Evolutionary conservation across 768 basidiomycete species (phyloP).

Genomic region (Boletus pseudopeckii): DNA sequence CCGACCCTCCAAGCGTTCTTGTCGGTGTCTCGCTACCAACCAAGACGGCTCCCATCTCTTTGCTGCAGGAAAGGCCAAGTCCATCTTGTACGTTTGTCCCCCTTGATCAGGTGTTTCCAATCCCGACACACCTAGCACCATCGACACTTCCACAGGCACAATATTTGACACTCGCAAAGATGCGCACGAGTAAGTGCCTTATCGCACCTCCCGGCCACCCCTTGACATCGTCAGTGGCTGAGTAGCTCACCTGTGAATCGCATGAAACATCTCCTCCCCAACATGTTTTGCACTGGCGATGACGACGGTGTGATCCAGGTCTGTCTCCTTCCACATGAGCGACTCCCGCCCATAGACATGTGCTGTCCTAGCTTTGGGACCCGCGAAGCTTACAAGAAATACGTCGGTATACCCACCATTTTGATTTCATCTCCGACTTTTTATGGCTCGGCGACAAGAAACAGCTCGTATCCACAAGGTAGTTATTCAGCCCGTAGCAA

Average conservation of each 20-base stretch:
- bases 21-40: conserved; percentile 67
- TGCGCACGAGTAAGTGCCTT: conserved; percentile 63
- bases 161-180: conserved; percentile 45
- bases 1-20: conserved; percentile 79
- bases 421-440: conserved; percentile 93
- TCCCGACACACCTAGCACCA: conserved; percentile 42
- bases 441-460: conserved; percentile 80
- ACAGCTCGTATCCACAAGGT: conserved; percentile 88
- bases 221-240: conserved; percentile 35
- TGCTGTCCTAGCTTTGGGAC: conserved; percentile 75
- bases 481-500: conserved; percentile 3
- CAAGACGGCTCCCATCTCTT: conserved; percentile 68
- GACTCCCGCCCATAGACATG: neutral
- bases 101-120: neutral
- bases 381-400: conserved; percentile 63
- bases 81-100: conserved; percentile 60
- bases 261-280: conserved; percentile 64
- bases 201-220: conserved; percentile 3
- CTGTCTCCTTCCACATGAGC: conserved; percentile 10
- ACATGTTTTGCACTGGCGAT: conserved; percentile 82
- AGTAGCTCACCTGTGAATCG: conserved; percentile 82
- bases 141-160: conserved; percentile 61
- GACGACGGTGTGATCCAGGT: conserved; percentile 95
- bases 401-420: conserved; percentile 79
- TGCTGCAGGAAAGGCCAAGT: conserved; percentile 78